Evolutionary conservation across 805 yeast species (phyloP).

Genomic region (Wickerhamiella brachini): DNA sequence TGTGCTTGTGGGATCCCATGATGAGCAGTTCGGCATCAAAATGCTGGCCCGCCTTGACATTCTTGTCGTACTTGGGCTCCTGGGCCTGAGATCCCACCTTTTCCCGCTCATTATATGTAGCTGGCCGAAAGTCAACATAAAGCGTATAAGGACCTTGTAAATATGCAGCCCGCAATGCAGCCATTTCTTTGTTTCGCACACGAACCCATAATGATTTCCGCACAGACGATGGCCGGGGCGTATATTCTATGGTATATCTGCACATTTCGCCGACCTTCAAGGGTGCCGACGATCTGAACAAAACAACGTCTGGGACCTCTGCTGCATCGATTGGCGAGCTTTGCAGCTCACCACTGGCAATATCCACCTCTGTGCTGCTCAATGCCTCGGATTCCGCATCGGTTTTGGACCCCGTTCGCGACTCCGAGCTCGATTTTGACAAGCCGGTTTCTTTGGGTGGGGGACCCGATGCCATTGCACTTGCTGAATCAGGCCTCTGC

Average conservation of each 20-base stretch:
- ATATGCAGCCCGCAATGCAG: conserved; percentile 68
- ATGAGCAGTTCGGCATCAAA: conserved; percentile 43
- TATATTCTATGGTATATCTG: conserved; percentile 41
- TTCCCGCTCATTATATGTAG: conserved; percentile 42
- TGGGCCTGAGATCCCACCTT: conserved; percentile 23
- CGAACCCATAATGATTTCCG: conserved; percentile 24
- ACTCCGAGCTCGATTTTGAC: background rate
- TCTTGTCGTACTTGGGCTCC: conserved; percentile 32
- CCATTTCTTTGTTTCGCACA: conserved; percentile 57
- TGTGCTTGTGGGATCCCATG: conserved; percentile 32
- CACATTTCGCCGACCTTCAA: conserved; percentile 39
- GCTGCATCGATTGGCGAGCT: background rate
- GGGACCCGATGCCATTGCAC: background rate
- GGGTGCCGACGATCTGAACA: conserved; percentile 12
- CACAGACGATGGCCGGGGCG: conserved; percentile 24
- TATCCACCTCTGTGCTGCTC: background rate
- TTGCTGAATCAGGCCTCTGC: background rate
- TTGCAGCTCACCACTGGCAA: background rate
- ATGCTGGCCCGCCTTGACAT: conserved; percentile 58
- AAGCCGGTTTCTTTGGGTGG: background rate
- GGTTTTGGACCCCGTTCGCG: background rate
- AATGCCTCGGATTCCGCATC: background rate
- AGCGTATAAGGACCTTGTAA: conserved; percentile 80
- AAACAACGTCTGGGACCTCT: conserved; percentile 1
- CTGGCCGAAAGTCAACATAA: conserved; percentile 68